These are phyloP conservation scores for Saussurea involucrata DNA, from an alignment of 129 eudicot genomes.

Conservation along the genomic window DNA sequence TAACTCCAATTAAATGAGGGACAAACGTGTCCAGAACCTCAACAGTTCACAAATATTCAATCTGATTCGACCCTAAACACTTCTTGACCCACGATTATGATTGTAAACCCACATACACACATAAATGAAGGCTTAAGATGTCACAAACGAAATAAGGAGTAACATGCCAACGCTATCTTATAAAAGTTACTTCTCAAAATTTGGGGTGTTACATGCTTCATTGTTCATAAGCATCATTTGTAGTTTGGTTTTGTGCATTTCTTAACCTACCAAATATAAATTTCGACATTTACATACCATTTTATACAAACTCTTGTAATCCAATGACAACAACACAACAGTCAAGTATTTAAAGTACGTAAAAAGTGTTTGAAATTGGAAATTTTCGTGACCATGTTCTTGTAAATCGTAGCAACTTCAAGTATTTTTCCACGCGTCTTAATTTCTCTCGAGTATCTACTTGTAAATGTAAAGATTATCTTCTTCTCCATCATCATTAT, in stretches of 20 bases:
- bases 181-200: too few relatives aligned
- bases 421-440: background rate
- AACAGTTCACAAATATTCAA: too few relatives aligned
- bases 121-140: too few relatives aligned
- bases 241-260: background rate
- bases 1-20: too few relatives aligned
- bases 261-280: conserved; percentile 6
- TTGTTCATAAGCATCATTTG: background rate
- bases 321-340: background rate
- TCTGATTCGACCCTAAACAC: too few relatives aligned
- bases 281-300: conserved; percentile 14
- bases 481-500: conserved; percentile 21
- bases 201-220: background rate
- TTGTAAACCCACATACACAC: too few relatives aligned
- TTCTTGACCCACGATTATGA: too few relatives aligned
- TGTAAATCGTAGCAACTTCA: conserved; percentile 4
- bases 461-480: conserved; percentile 7
- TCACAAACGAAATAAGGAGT: too few relatives aligned
- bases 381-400: conserved; percentile 9
- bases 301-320: conserved; percentile 1
- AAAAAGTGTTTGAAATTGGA: background rate
- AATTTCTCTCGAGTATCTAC: conserved; percentile 1
- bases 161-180: too few relatives aligned
- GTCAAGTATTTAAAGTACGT: conserved; percentile 6
- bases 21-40: too few relatives aligned